Evolutionary conservation across 164 flowering plant genomes (phyloP).

Genomic region (Magnolia officinalis): DNA sequence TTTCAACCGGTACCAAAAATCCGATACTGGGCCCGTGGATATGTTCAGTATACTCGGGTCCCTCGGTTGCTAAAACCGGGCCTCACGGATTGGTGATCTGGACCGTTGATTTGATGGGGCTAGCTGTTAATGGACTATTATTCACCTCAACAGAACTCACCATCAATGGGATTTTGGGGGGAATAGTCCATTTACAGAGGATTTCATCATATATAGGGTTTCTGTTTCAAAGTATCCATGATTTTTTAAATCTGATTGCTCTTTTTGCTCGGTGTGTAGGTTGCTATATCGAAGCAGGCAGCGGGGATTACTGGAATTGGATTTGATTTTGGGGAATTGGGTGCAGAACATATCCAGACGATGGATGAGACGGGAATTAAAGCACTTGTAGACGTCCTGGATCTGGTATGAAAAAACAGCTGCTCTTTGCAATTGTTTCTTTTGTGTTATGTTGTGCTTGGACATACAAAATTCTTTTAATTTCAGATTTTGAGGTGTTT

Average conservation of each 20-base stretch:
- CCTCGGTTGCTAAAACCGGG: no score
- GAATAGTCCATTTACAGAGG: neutral
- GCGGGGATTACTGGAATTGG: conserved; percentile 81
- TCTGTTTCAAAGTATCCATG: neutral
- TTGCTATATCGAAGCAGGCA: conserved; percentile 83
- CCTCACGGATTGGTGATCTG: neutral
- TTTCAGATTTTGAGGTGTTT: neutral
- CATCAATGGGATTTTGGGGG: neutral
- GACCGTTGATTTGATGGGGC: no score
- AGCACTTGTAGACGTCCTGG: conserved; percentile 73
- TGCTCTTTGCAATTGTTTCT: neutral
- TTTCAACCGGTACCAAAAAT: conserved; percentile 49
- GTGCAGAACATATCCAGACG: conserved; percentile 66
- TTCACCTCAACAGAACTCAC: neutral
- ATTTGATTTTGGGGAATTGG: conserved; percentile 86
- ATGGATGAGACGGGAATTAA: conserved; percentile 68
- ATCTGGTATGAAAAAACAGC: conserved; percentile 47
- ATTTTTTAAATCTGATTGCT: neutral
- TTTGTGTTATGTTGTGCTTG: neutral
- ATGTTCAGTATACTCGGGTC: no score
- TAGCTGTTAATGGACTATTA: no score
- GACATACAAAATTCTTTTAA: neutral
- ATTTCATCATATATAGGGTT: neutral
- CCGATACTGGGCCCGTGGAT: no score
- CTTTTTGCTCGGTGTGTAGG: conserved; percentile 28